Conservation (phyloP, 2,329 filamentous ascomycete species). For the Clarireedia homoeocarpa region DNA sequence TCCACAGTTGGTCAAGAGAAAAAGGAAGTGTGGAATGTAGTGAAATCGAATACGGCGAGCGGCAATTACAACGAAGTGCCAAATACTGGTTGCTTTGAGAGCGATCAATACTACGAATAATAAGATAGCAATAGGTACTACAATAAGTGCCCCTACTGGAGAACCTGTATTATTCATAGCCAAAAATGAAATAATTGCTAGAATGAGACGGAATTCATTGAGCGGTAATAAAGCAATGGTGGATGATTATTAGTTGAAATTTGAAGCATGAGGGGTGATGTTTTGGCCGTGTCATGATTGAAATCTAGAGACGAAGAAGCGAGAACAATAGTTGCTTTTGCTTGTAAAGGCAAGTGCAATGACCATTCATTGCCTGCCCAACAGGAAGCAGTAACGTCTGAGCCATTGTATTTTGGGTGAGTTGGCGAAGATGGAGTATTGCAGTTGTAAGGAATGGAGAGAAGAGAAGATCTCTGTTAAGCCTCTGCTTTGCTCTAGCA, state of each 20-base stretch:
- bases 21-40: conserved; percentile 14
- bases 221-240: background rate
- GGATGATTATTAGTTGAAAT: background rate
- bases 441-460: too few species aligned
- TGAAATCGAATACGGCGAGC: background rate
- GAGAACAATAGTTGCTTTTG: too few species aligned
- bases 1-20: background rate
- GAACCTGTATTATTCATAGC: conserved; percentile 32
- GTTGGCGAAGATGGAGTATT: too few species aligned
- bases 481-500: too few species aligned
- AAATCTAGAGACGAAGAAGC: too few species aligned
- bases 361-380: too few species aligned
- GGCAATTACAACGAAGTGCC: conserved; percentile 12
- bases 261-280: background rate
- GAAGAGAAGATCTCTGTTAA: too few species aligned
- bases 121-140: conserved; percentile 39
- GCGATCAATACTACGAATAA: conserved; percentile 28
- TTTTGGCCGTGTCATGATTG: background rate
- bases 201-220: conserved; percentile 8
- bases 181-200: conserved; percentile 24
- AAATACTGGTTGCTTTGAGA: conserved; percentile 23
- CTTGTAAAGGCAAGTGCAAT: too few species aligned
- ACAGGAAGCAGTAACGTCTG: too few species aligned
- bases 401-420: too few species aligned
- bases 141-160: conserved; percentile 36